phyloP scores from a whole-genome alignment of 768 basidiomycete species.

The Tephrocybe sp. region DNA sequence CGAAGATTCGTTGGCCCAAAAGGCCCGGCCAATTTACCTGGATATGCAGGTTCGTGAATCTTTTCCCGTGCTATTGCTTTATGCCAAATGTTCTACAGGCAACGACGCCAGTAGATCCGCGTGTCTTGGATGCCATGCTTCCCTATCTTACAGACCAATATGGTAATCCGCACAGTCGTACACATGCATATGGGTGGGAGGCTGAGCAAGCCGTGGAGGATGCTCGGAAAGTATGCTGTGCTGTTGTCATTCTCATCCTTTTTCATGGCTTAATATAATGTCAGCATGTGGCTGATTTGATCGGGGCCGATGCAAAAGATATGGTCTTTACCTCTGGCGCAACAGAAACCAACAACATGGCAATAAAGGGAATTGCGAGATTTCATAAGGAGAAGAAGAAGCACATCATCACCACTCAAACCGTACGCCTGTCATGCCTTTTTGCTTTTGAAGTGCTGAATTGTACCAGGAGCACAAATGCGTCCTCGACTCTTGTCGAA shows the following conservation, averaged over 20 bases:
- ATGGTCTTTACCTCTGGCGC: conserved; percentile 97
- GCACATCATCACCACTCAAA: conserved; percentile 94
- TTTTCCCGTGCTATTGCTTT: conserved; percentile 1
- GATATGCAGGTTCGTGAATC: conserved; percentile 82
- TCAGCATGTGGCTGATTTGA: conserved; percentile 86
- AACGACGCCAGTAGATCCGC: conserved; percentile 95
- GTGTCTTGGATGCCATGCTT: conserved; percentile 95
- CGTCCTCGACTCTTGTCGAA: conserved; percentile 95
- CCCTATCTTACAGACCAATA: conserved; percentile 94
- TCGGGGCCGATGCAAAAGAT: conserved; percentile 94
- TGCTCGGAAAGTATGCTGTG: conserved; percentile 66
- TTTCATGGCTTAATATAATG: not conserved
- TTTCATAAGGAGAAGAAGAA: conserved; percentile 93
- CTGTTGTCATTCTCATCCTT: not conserved
- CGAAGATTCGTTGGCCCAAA: conserved; percentile 54
- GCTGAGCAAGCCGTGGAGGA: conserved; percentile 93
- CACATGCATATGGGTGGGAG: conserved; percentile 99
- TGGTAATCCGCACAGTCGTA: conserved; percentile 97
- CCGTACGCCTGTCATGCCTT: conserved; percentile 46
- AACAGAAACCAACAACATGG: conserved; percentile 97
- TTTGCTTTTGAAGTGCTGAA: not conserved
- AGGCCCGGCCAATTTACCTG: conserved; percentile 89
- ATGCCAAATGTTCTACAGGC: conserved; percentile 51
- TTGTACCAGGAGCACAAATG: conserved; percentile 90
- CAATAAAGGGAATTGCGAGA: conserved; percentile 93